Conservation (phyloP, 306 rosid genomes). For the Gynostemma pentaphyllum region DNA sequence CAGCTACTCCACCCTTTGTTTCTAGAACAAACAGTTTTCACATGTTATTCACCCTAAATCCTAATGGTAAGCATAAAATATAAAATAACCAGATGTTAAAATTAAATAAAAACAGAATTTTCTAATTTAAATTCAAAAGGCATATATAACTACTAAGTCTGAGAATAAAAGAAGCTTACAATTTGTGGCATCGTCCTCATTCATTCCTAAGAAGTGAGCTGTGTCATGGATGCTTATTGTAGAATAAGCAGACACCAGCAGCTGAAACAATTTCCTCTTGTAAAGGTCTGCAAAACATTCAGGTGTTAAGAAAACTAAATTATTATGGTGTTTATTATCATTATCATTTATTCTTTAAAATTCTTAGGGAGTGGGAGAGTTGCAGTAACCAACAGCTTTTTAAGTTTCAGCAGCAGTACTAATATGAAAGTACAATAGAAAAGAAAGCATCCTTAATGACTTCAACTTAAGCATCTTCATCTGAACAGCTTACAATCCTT, state of each 20-base stretch:
- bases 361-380: not conserved
- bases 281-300: constrained; percentile 55
- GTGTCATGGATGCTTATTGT: constrained; percentile 68
- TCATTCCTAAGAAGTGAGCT: constrained; percentile 80
- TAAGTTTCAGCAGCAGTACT: not conserved
- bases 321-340: not conserved
- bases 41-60: too few species aligned
- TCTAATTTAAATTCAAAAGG: not conserved
- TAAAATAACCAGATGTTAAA: too few species aligned
- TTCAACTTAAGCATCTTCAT: not conserved
- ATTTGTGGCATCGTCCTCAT: constrained; percentile 47
- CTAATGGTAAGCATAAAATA: too few species aligned
- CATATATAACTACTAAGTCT: not conserved
- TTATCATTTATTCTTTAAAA: not conserved
- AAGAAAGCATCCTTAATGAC: not conserved
- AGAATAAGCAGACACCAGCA: constrained; percentile 79
- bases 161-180: constrained; percentile 36
- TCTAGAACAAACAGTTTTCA: too few species aligned
- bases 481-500: not conserved
- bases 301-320: not conserved
- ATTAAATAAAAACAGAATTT: too few species aligned
- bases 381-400: not conserved
- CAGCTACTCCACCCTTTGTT: too few species aligned
- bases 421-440: not conserved
- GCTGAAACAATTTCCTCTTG: constrained; percentile 75